These are phyloP conservation scores for Aurinia saxatilis DNA, from an alignment of 345 rosid genomes.

Conservation along the genomic window DNA sequence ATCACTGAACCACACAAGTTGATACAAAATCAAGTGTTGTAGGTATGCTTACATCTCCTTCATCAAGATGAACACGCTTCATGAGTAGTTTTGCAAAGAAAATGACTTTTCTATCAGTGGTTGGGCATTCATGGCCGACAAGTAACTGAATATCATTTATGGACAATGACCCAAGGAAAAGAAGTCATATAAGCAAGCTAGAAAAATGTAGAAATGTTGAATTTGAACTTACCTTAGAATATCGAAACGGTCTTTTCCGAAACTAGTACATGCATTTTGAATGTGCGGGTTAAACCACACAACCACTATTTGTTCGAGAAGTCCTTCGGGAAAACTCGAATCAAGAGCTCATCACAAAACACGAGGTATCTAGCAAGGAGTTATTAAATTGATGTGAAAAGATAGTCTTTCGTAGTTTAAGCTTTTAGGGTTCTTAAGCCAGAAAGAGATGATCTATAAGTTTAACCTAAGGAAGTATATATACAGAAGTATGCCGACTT, in stretches of 20 bases:
- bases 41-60: constrained; percentile 83
- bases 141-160: constrained; percentile 75
- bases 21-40: not conserved
- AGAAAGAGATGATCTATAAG: too few species aligned
- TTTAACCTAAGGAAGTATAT: too few species aligned
- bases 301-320: too few species aligned
- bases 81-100: constrained; percentile 80
- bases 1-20: too few species aligned
- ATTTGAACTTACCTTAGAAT: constrained; percentile 68
- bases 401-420: too few species aligned
- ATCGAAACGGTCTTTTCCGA: constrained; percentile 97
- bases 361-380: too few species aligned
- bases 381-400: too few species aligned
- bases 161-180: constrained; percentile 55
- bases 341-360: too few species aligned
- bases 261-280: constrained; percentile 74
- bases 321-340: too few species aligned
- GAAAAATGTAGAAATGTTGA: not conserved
- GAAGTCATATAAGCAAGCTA: constrained; percentile 17
- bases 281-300: too few species aligned
- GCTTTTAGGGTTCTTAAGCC: too few species aligned
- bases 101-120: constrained; percentile 73
- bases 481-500: too few species aligned
- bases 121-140: constrained; percentile 94
- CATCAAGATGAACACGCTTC: constrained; percentile 90